These are phyloP conservation scores for Clitoria ternatea DNA, from an alignment of 306 rosid species.

Conservation along the genomic window DNA sequence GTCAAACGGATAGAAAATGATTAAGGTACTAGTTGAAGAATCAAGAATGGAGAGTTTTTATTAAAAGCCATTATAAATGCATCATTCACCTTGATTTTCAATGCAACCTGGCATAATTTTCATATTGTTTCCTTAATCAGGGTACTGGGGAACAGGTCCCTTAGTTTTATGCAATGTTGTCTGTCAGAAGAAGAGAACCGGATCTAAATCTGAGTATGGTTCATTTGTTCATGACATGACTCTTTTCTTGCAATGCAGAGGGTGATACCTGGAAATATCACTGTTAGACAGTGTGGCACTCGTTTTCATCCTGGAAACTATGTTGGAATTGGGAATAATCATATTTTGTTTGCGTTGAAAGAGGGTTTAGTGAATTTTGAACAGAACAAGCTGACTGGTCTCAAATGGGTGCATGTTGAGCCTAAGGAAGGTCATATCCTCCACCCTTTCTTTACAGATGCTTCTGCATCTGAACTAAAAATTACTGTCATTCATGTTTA, in stretches of 20 bases:
- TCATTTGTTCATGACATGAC: neutral
- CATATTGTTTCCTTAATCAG: too few species aligned
- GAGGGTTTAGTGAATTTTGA: conserved; percentile 86
- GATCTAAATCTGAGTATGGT: neutral
- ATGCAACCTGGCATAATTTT: too few species aligned
- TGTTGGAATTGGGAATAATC: conserved; percentile 83
- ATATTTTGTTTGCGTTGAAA: conserved; percentile 77
- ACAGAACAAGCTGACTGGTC: conserved; percentile 66
- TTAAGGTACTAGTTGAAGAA: too few species aligned
- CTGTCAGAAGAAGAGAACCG: neutral
- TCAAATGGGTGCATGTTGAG: conserved; percentile 78
- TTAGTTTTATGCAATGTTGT: neutral
- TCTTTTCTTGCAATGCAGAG: conserved; percentile 30
- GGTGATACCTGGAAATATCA: conserved; percentile 86
- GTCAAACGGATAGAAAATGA: too few species aligned
- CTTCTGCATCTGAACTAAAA: conserved; percentile 33
- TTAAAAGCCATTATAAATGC: too few species aligned
- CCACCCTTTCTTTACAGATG: conserved; percentile 63
- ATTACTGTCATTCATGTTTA: conserved; percentile 18
- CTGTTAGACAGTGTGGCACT: conserved; percentile 83
- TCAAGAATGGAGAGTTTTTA: too few species aligned
- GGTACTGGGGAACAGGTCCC: too few species aligned
- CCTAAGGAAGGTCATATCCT: conserved; percentile 89
- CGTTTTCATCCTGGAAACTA: conserved; percentile 94
- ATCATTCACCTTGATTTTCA: too few species aligned